Evolutionary conservation across 495 filamentous ascomycete species (phyloP), one percentile per base, ranked within the genome.

Genomic region (Aspergillus sparsus): DNA sequence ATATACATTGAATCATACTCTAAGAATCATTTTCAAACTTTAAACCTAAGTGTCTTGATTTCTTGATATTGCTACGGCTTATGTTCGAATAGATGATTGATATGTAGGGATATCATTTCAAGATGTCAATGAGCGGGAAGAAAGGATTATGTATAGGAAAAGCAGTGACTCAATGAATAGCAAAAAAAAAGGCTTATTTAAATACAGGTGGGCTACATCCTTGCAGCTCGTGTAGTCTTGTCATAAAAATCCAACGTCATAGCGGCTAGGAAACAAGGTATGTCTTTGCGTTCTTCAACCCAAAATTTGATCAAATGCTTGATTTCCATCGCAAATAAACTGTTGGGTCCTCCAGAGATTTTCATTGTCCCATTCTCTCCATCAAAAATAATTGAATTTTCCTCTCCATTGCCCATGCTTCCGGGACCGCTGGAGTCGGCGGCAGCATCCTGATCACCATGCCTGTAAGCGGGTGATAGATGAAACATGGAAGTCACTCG

Each of bases 361-460:
- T 98, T 98, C 94, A 98, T 98, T 21, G 91, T 97, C 31, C 94
- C 86, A 61, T 89, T 88, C 73, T 98, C 93, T 21, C 93, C 95
- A 76, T 99, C 94, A 74, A 99, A 98, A 1, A 97, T 85, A 60
- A 99, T 96, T 49, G 87, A 91, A 62, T 93, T 95, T 60, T 83
- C 81, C 63, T 76, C 78, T 5, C 72, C 78, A 44, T 77, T 71
- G 55, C 80, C 91, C 90, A 71, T 90, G 82, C 70, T 83, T 46
- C 76, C 83, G 55, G 74, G 70, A 0, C 76, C 77, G 31, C 68
- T 57, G n/a, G 75, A 68, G 55, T 78, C 72, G 6, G 71, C 65
- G 36, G 74, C 76, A 11, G 81, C 75, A 63, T 75, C 65, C 18
- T 72, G 60, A 68, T 89, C 87, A 44, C 84, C 85, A 41, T 84